Evolutionary conservation across 352 stramenopile genomes (phyloP), one percentile per base, ranked within the genome.

Genomic region (Phytophthora aleatoria): DNA sequence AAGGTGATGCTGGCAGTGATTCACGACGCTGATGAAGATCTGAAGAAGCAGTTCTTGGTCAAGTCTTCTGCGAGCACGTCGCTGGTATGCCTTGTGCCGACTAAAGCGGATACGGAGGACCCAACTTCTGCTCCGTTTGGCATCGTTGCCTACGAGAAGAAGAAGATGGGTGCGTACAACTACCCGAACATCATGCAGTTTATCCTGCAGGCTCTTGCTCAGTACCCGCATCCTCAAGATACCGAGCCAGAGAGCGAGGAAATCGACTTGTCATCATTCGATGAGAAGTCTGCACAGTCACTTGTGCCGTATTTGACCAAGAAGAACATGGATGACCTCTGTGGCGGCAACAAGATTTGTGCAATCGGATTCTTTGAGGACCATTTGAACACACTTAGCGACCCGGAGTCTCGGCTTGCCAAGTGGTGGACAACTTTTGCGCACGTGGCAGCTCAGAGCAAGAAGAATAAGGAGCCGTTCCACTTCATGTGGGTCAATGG

Each of bases 401-500:
- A 87, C 8, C 39, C 63, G 0, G 64, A 85, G 10, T 92, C 79
- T 0, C 48, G 71, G 1, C 60, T 90, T 20, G 62, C 60, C 16
- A 89, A 81, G 39, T 76, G 62, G 15, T 67, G 79, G 50, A 56
- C 45, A 5, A 79, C 79, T 7, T 70, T 91, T 6, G 61, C 54
- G 7, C 63, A 74, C 7, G 79, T 89, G 8, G 85, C 81, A 12
- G 52, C 59, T 4, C 70, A 76, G 47, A 89, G 81, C 42, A 80
- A 77, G 55, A 62, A 87, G 33, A 67, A 75, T 11, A 66, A 69
- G 8, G 75, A 91, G 55, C 83, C 85, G 15, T 90, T 89, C 47
- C 63, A 76, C 27, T 94, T 90, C 51, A 85, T 92, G 78, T 90
- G 81, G 79, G 73, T 85, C 11, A 91, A 90, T 30, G 85, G 83